phyloP scores from a whole-genome alignment of 768 basidiomycete species.

The Austroboletus festivus region DNA sequence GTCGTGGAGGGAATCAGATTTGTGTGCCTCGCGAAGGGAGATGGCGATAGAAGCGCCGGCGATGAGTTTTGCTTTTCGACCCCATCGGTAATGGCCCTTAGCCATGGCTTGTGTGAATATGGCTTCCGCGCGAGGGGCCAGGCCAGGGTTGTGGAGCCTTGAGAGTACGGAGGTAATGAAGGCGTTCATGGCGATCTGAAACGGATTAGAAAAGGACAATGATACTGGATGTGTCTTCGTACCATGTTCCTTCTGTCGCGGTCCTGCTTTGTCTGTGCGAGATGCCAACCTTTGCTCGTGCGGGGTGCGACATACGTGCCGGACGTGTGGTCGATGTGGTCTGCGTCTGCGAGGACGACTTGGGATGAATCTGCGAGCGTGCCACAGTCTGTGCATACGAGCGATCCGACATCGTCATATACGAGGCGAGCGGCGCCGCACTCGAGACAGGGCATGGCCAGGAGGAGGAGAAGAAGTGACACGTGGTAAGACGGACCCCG shows the following conservation, averaged over 20 bases:
- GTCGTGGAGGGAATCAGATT: slow-evolving; percentile 63
- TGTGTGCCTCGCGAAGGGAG: slow-evolving; percentile 67
- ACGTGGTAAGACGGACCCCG: slow-evolving; percentile 18
- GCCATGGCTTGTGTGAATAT: slow-evolving; percentile 70
- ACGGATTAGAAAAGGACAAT: slow-evolving; percentile 7
- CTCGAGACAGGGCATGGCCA: slow-evolving; percentile 40
- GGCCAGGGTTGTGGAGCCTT: slow-evolving; percentile 56
- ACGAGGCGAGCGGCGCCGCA: slow-evolving; percentile 53
- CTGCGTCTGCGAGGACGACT: slow-evolving; percentile 53
- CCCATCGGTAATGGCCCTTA: slow-evolving; percentile 64
- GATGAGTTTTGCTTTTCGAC: slow-evolving; percentile 62
- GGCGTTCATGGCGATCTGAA: slow-evolving; percentile 58
- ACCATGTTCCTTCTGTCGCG: slow-evolving; percentile 65
- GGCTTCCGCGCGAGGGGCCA: slow-evolving; percentile 60
- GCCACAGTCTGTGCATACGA: slow-evolving; percentile 69
- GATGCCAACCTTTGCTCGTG: slow-evolving; percentile 52
- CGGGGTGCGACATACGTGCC: slow-evolving; percentile 48
- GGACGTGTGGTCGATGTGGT: slow-evolving; percentile 35
- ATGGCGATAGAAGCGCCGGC: slow-evolving; percentile 70
- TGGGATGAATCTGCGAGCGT: slow-evolving; percentile 64
- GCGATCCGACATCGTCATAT: slow-evolving; percentile 56
- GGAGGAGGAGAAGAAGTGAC: background rate
- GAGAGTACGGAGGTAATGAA: slow-evolving; percentile 61
- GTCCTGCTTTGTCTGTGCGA: slow-evolving; percentile 63
- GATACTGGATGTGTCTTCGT: slow-evolving; percentile 10